These are phyloP conservation scores for Magnusiomyces clavatus DNA, from an alignment of 1,139 yeast genomes.

Conservation along the genomic window DNA sequence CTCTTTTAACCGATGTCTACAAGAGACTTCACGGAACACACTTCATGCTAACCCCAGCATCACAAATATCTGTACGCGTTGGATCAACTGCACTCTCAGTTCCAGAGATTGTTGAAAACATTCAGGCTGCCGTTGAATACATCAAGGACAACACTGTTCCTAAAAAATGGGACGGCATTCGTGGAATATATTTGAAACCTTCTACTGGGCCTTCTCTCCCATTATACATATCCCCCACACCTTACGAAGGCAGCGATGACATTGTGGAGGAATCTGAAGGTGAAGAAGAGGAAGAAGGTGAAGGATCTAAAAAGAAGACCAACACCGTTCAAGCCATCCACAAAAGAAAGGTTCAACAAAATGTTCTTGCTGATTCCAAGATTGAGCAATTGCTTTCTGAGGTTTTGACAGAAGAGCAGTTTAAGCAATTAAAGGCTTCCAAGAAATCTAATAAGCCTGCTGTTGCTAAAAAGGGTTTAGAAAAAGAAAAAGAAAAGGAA, in stretches of 20 bases:
- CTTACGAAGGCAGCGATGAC: slow-evolving; percentile 38
- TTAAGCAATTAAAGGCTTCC: too few species aligned
- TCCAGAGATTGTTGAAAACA: slow-evolving; percentile 42
- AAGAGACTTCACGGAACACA: slow-evolving; percentile 53
- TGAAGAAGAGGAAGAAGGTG: slow-evolving; percentile 17
- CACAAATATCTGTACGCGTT: slow-evolving; percentile 54
- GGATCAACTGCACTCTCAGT: slow-evolving; percentile 45
- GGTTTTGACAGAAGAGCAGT: too few species aligned
- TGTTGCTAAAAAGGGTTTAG: too few species aligned
- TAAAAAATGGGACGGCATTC: slow-evolving; percentile 38
- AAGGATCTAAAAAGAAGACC: neutral
- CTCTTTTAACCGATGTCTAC: slow-evolving; percentile 43
- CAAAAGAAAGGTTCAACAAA: too few species aligned
- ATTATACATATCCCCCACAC: slow-evolving; percentile 57
- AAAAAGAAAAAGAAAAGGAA: too few species aligned
- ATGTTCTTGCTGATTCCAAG: too few species aligned
- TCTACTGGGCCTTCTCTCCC: slow-evolving; percentile 77
- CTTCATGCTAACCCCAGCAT: slow-evolving; percentile 69
- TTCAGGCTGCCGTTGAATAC: slow-evolving; percentile 51
- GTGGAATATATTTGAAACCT: slow-evolving; percentile 63
- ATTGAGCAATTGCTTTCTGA: too few species aligned
- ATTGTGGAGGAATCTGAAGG: slow-evolving; percentile 25
- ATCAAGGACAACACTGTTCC: slow-evolving; percentile 17
- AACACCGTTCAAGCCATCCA: too few species aligned
- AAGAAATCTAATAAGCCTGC: too few species aligned